These are phyloP conservation scores for Boletus reticuloceps DNA, from an alignment of 768 basidiomycete genomes.

Conservation along the genomic window DNA sequence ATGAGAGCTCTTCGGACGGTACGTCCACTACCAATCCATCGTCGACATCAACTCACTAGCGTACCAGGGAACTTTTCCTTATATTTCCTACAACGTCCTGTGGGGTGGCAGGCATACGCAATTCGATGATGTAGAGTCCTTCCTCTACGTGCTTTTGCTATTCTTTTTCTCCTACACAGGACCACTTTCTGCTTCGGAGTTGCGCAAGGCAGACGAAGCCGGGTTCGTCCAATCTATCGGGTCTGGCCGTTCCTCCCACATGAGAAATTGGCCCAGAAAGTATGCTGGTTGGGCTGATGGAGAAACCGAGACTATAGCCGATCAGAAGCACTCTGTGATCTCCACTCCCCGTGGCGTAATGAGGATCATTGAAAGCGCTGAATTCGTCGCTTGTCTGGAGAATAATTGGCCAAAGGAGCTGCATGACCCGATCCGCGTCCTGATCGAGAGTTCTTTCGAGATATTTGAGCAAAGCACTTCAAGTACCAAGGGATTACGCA, in stretches of 20 bases:
- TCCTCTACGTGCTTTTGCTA: background rate
- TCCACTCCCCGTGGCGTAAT: no score
- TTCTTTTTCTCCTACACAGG: background rate
- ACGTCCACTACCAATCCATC: background rate
- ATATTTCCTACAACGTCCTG: background rate
- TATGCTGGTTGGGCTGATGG: no score
- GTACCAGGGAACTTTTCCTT: background rate
- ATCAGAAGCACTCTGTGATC: no score
- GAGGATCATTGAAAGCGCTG: background rate
- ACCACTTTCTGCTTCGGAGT: background rate
- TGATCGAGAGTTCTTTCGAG: background rate
- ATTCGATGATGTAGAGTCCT: background rate
- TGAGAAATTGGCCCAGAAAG: background rate
- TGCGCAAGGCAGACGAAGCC: background rate
- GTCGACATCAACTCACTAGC: no score
- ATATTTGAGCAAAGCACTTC: background rate
- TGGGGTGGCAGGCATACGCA: background rate
- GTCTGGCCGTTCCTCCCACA: background rate
- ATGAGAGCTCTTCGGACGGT: background rate
- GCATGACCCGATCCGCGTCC: background rate
- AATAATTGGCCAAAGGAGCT: background rate
- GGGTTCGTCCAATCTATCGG: background rate
- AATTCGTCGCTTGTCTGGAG: background rate
- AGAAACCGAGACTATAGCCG: no score
- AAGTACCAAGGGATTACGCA: background rate